Evolutionary conservation across 352 stramenopile genomes (phyloP).

Genomic region (Discostella stelligera): DNA sequence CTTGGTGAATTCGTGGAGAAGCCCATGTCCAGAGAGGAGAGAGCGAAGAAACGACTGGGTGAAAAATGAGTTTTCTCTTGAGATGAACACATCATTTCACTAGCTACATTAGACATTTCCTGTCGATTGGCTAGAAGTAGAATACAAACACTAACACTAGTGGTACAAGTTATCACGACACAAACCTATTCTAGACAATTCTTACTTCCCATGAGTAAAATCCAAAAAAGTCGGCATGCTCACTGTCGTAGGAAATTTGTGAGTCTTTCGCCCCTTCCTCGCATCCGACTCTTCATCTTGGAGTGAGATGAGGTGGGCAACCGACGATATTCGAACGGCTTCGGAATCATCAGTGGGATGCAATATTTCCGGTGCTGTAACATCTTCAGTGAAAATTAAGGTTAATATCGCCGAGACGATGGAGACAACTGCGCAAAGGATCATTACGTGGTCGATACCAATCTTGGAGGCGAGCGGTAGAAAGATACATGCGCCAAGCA

Average conservation of each 20-base stretch:
- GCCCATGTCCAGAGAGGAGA: constrained; percentile 65
- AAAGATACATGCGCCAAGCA: constrained; percentile 72
- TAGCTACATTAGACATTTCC: not conserved
- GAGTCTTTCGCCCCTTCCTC: not conserved
- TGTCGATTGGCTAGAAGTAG: not conserved
- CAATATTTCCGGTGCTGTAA: not conserved
- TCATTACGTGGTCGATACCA: constrained; percentile 67
- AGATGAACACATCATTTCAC: not conserved
- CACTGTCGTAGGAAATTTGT: constrained; percentile 2
- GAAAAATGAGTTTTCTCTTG: constrained; percentile 2
- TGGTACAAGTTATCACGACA: not conserved
- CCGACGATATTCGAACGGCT: constrained; percentile 16
- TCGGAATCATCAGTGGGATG: not conserved
- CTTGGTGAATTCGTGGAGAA: constrained; percentile 74
- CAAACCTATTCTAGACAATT: not conserved
- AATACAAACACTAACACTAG: not conserved
- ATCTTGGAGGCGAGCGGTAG: constrained; percentile 52
- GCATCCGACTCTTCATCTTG: not conserved
- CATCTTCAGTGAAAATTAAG: constrained; percentile 35
- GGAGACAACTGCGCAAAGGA: constrained; percentile 65
- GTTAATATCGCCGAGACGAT: constrained; percentile 66
- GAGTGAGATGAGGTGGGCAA: constrained; percentile 18
- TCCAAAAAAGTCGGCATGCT: constrained; percentile 46
- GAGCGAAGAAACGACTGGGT: constrained; percentile 51
- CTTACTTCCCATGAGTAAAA: constrained; percentile 1